Base-by-base conservation (phyloP, 2,329 filamentous ascomycete species). In the Fusarium anthophilum region DNA sequence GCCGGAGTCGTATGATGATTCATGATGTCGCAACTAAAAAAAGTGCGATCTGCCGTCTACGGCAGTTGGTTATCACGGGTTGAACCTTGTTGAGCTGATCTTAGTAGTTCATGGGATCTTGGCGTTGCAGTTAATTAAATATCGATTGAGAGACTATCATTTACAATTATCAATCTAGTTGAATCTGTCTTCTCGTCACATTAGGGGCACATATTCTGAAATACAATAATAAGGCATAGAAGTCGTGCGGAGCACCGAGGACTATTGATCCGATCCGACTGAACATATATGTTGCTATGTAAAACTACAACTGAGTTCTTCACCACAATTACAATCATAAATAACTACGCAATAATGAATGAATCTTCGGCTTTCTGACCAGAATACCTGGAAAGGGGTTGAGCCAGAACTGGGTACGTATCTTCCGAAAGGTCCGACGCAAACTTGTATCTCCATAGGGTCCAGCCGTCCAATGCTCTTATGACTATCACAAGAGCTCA, bases 261-360 rank as follows among this genome's bases (percentile, higher is more conserved):
- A 35, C 12, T 26, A 15, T 22, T 11, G 17, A 37, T 9, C 9
- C 8, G 12, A 15, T 28, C 26, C 28, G 28, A 28, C 28, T 4
- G 10, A 28, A 10, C 12, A 28, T 22, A 26, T 28, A 14, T 28
- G 26, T 28, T 28, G 24, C 18, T 2, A 15, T 35, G 50, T 26
- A 4, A 37, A 37, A 26, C 3, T 37, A 6, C 17, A 37, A 8
- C n/a, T 4, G 12, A 1, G 3, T 37, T 37, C 17, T 37, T 9
- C 13, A 35, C 9, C 8, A 12, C 17, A 53, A 53, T 20, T 9
- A 0, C 17, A 26, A 2, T 6, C 12, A 20, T 11, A 8, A 20
- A 20, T 8, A 0, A 24, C 8, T 24, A 0, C 8, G 1, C 12
- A 13, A 18, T 5, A 24, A 14, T 51, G 3, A 14, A 32, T 5